Evolutionary conservation across 75 land plant genomes (phyloP).

Genomic region (Sequoia sempervirens): DNA sequence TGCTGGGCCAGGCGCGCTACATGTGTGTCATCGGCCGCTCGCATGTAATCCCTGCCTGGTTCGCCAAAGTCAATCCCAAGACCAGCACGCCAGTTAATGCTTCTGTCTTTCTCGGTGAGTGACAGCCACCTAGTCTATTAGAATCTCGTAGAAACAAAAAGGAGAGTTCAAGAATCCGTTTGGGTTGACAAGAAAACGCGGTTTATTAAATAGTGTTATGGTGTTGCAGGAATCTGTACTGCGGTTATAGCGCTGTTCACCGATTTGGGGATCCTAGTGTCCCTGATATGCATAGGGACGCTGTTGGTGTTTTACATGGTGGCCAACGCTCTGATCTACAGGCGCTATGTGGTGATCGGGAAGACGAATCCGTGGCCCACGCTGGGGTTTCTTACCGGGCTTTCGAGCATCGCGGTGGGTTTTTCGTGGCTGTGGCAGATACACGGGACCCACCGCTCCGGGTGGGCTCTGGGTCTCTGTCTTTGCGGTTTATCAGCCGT

Average conservation of each 20-base stretch:
- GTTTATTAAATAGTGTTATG: no score
- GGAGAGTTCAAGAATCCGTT: background rate
- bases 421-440: conserved; percentile 36
- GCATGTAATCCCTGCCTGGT: conserved; percentile 72
- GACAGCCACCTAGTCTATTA: background rate
- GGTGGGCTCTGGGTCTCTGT: background rate
- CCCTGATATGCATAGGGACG: conserved; percentile 90
- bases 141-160: background rate
- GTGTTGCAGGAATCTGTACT: conserved; percentile 29
- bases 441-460: background rate
- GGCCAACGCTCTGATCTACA: conserved; percentile 80
- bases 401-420: conserved; percentile 41
- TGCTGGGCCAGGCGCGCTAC: conserved; percentile 97
- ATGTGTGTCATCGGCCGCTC: conserved; percentile 90
- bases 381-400: conserved; percentile 39
- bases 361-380: conserved; percentile 62
- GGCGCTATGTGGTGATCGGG: conserved; percentile 57
- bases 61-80: conserved; percentile 64
- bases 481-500: conserved; percentile 11
- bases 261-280: conserved; percentile 58
- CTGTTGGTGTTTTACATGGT: conserved; percentile 98
- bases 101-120: conserved; percentile 69
- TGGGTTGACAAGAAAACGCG: background rate
- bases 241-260: conserved; percentile 48
- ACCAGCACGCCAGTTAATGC: conserved; percentile 91